Evolutionary conservation across 805 yeast genomes (phyloP), one percentile per base, ranked within the genome.

Genomic region (Candida tammaniensis): DNA sequence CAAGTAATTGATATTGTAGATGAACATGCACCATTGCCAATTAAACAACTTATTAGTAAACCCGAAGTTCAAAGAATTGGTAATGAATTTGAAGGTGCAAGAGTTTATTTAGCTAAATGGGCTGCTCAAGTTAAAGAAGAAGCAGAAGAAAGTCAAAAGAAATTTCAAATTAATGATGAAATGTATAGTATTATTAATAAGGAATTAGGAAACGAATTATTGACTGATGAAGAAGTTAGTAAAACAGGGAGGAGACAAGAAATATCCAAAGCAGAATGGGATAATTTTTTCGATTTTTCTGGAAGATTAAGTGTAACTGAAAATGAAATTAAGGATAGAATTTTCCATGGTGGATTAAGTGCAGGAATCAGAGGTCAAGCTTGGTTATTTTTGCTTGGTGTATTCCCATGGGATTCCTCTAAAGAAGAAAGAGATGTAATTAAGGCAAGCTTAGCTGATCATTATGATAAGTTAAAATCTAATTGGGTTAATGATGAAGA

Each of bases 21-120:
- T 34, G 76, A 72, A 21, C 78, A 75, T 17, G 74, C 79, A 2
- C 93, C 94, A 0, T 64, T 68, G 2, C 67, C 73, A 2, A 66
- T 82, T 16, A 75, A 74, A 46, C 74, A 74, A 33, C 57, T 84
- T 42, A 64, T 91, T 27, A 72, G 68, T 36, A 80, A 81, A 43
- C 93, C 96, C 0, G 95, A 86, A 48, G 95, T 91, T 9, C 74
- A 72, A 48, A 76, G 72, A 36, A 76, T 91, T 17, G 86, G 93
- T 39, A 85, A 86, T 43, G 98, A 91, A 43, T 93, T 89, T 54
- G 98, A 89, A 52, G 80, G 91, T 33, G 98, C 98, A 0, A 74
- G 89, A 35, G 83, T 88, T 4, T 91, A 87, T 55, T 67, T 91
- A 39, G 98, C 98, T 4, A 89, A 88, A 62, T 93, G 98, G 98